Base-by-base conservation (phyloP, 805 yeast genomes). In the Kluyveromyces siamensis region DNA sequence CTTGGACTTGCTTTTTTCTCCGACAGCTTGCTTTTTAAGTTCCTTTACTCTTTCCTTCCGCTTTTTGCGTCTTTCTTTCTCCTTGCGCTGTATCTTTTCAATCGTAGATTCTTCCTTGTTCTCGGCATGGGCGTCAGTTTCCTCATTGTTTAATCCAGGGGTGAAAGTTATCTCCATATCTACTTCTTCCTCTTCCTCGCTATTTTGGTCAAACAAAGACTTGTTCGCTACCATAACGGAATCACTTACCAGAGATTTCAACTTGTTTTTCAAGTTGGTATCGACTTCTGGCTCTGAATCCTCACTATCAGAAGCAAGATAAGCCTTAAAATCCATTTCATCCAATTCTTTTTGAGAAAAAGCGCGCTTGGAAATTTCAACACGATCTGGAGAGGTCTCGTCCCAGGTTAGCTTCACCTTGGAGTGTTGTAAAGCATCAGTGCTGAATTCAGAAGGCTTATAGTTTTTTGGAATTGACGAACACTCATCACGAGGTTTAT, bases 381-480 rank as follows among this genome's bases (percentile, higher is more conserved):
- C 66, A 60, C 99, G 79, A 60, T 89, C 97, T 50, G 81, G 83
- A 7, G 99, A 98, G 0, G 98, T 95, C 69, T 91, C 98, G 67
- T 93, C 99, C 99, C 99, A 93, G 0, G 98, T 90, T 55, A 93
- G 74, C 65, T 87, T 90, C 45, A 93, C 99, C 60, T 90, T 93
- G 14, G 98, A 90, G 62, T 89, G 96, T 64, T 93, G 96, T 51
- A 93, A 73, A 0, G 99, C 99, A 68, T 87, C 97, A 3, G 99
- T 93, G 30, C 87, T 86, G 66, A 93, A 93, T 9, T 75, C 72
- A 19, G 69, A 64, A 17, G 99, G 99, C 55, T 80, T 82, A 67
- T 93, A 93, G 44, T 77, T 78, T 2, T 80, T 68, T 7, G 98
- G 96, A 8, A 89, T 70, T 52, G 78, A 77, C 19, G 71, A 68